Evolutionary conservation across 148 eudicot genomes (phyloP).

Genomic region (Spergularia bocconei): DNA sequence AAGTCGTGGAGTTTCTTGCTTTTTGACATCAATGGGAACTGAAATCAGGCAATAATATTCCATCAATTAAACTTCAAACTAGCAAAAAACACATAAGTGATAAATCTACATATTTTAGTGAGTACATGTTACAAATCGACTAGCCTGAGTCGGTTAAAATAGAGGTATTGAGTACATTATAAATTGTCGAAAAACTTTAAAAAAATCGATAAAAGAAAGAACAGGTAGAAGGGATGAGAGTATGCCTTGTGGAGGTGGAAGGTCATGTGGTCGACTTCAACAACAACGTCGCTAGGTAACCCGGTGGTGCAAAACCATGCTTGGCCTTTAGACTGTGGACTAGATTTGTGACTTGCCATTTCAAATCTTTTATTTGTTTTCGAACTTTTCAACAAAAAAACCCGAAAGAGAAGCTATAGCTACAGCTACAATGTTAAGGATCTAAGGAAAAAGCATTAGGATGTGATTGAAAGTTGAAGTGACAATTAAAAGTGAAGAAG

Average conservation of each 20-base stretch:
- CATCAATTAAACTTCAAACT: neutral
- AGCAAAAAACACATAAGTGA: neutral
- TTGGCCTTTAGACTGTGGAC: constrained; percentile 59
- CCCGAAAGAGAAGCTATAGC: neutral
- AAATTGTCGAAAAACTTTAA: no score
- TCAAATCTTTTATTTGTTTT: neutral
- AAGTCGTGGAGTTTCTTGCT: constrained; percentile 48
- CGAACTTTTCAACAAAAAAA: neutral
- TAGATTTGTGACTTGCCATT: constrained; percentile 56
- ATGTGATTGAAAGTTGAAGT: constrained; percentile 5
- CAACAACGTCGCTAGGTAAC: constrained; percentile 65
- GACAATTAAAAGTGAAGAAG: constrained; percentile 7
- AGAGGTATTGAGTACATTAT: no score
- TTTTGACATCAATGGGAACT: constrained; percentile 96
- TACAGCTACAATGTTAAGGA: constrained; percentile 4
- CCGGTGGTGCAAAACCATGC: constrained; percentile 96
- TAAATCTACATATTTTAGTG: no score
- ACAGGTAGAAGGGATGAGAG: neutral
- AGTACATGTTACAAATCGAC: no score
- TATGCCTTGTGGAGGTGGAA: constrained; percentile 91
- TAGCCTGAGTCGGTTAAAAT: no score
- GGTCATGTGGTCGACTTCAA: constrained; percentile 81
- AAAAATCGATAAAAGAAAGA: neutral
- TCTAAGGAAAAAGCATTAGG: constrained; percentile 18
- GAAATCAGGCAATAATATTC: constrained; percentile 12